Base-by-base conservation (phyloP, 2,329 filamentous ascomycete species). In the Penicillium nordicum region DNA sequence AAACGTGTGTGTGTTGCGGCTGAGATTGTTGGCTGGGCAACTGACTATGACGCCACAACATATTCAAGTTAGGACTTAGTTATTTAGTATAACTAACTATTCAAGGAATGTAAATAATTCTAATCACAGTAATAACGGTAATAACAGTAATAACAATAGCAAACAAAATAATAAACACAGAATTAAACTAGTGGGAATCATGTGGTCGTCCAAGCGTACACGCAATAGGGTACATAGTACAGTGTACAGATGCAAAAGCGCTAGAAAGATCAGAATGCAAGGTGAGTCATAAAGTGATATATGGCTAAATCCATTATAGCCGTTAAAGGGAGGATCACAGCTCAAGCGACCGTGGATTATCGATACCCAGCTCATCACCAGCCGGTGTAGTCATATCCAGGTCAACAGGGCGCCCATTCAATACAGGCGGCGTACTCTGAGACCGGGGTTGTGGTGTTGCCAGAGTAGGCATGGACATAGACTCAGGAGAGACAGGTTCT, bases 21-120 rank as follows among this genome's bases (percentile, higher is more conserved):
- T 32, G 30, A 14, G 30, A 76, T 76, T 74, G 72, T 76, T 74
- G 71, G 61, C 70, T 62, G 58, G 67, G 73, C 73, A 76, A 75
- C 72, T 36, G 18, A 8, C 32, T 42, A 49, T 50, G 47, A 58
- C 59, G 45, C 53, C 51, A 48, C 45, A 57, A 46, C 46, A 60
- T 42, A 54, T 58, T 59, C 49, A 25, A 41, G 3, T 11, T 29
- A 18, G 38, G 41, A 16, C 43, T 32, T 32, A 18, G 18, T 18
- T 18, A 36, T 21, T 21, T 21, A 21, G 21, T 21, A 21, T 3
- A 21, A 21, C 21, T 3, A 21, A 21, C 21, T 21, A 21, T 48
- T 11, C 5, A 21, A 45, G 38, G 47, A 41, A 52, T 55, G 46
- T 27, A 30, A 27, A 18, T 27, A 25, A 34, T 5, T 21, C 27